A percentile compares a stretch with the other conserved stretches of the same genome.
Evolutionary conservation across 2,329 filamentous ascomycete genomes (phyloP).

Genomic region (Teratosphaeria epicoccoides): DNA sequence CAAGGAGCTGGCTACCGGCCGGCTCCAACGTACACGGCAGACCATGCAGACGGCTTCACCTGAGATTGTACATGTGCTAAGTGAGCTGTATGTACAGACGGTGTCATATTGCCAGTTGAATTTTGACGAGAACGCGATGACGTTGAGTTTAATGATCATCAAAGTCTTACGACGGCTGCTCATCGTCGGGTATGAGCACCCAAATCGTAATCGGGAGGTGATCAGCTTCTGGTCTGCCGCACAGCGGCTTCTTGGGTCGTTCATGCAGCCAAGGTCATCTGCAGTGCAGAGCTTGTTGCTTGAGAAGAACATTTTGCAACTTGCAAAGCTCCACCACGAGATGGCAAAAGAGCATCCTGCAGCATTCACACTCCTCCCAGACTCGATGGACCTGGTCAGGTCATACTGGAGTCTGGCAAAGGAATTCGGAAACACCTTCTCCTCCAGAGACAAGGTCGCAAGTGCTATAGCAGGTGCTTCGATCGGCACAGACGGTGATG

Average conservation of each 20-base stretch:
- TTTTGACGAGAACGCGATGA: conserved; percentile 50
- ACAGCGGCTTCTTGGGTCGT: conserved; percentile 65
- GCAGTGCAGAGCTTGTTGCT: conserved; percentile 34
- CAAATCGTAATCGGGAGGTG: conserved; percentile 66
- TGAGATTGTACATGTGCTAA: conserved; percentile 71
- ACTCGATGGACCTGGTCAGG: conserved; percentile 63
- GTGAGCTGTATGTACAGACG: conserved; percentile 63
- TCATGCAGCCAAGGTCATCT: conserved; percentile 38
- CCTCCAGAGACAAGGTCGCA: conserved; percentile 36
- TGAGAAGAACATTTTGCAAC: conserved; percentile 80
- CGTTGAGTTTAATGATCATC: conserved; percentile 66
- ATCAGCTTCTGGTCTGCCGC: conserved; percentile 71
- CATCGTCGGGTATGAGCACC: conserved; percentile 71
- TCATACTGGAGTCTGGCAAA: conserved; percentile 79
- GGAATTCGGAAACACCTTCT: conserved; percentile 65
- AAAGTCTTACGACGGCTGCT: conserved; percentile 72
- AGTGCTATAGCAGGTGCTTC: conserved; percentile 27
- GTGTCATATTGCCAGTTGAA: conserved; percentile 52
- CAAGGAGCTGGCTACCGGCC: conserved; percentile 78
- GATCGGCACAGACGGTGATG: conserved; percentile 34
- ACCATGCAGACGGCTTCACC: conserved; percentile 69
- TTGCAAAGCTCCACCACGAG: conserved; percentile 81
- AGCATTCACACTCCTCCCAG: conserved; percentile 72
- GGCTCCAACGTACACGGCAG: conserved; percentile 62
- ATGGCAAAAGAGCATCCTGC: conserved; percentile 72